Percentiles rank a stretch among this genome's conserved stretches.
These are phyloP conservation scores for Boletus pseudopeckii DNA, from an alignment of 768 basidiomycete genomes.

Conservation along the genomic window DNA sequence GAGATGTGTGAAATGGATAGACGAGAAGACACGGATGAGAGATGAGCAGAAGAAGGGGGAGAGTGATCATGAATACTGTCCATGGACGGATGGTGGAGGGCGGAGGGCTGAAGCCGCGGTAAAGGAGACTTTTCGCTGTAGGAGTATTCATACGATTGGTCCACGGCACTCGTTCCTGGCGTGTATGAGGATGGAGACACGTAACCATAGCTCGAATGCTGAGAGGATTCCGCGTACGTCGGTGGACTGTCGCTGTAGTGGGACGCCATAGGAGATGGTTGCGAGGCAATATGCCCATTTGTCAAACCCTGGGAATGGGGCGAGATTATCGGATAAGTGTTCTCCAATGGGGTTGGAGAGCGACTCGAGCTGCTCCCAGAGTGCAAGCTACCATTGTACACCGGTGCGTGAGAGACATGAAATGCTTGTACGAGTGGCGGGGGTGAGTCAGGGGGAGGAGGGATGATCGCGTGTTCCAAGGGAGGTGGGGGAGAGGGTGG, in stretches of 20 bases:
- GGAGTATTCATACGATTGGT: constrained; percentile 29
- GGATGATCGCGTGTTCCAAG: constrained; percentile 40
- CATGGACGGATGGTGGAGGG: constrained; percentile 27
- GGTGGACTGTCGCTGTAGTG: constrained; percentile 32
- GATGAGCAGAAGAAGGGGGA: constrained; percentile 30
- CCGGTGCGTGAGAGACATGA: constrained; percentile 14
- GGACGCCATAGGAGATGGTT: constrained; percentile 29
- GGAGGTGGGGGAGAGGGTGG: constrained; percentile 39
- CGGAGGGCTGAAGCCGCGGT: constrained; percentile 29
- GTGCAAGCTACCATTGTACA: constrained; percentile 27
- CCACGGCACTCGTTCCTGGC: constrained; percentile 21
- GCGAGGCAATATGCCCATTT: constrained; percentile 32
- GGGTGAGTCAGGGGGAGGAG: constrained; percentile 52
- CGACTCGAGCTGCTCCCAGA: constrained; percentile 38
- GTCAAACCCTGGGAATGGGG: constrained; percentile 35
- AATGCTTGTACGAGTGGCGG: constrained; percentile 51
- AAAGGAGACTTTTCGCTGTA: constrained; percentile 31
- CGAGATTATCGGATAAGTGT: constrained; percentile 38
- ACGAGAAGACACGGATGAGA: constrained; percentile 44
- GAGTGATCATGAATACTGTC: constrained; percentile 29
- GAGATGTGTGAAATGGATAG: constrained; percentile 61
- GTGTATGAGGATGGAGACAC: constrained; percentile 25
- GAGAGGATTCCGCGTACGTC: constrained; percentile 30
- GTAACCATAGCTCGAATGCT: constrained; percentile 31
- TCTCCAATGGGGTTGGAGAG: constrained; percentile 46